These are phyloP conservation scores for Ceratocystis papillata DNA, from an alignment of 2,329 filamentous ascomycete species.

Conservation along the genomic window DNA sequence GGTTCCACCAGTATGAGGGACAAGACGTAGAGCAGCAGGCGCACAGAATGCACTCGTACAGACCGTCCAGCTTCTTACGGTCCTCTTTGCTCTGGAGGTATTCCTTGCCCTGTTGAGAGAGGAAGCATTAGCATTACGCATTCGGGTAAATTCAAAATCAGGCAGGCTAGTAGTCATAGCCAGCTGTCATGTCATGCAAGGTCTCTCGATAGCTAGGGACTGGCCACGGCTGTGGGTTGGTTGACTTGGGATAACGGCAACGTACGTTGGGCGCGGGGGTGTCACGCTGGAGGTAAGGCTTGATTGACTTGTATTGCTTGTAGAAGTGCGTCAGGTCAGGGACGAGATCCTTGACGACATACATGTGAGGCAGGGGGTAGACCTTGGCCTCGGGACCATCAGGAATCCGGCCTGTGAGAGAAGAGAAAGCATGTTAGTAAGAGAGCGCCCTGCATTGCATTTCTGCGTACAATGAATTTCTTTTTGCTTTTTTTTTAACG, in stretches of 20 bases:
- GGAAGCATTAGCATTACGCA: conserved; percentile 7
- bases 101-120: conserved; percentile 62
- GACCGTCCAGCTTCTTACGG: conserved; percentile 89
- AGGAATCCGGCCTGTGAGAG: conserved; percentile 73
- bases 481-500: neutral
- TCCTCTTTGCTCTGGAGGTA: conserved; percentile 84
- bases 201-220: too few species aligned
- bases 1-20: conserved; percentile 99
- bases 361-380: conserved; percentile 96
- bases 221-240: too few species aligned
- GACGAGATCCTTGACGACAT: conserved; percentile 97
- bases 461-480: too few species aligned
- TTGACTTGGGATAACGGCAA: conserved; percentile 26
- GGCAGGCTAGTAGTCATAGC: neutral
- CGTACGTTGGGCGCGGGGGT: conserved; percentile 73
- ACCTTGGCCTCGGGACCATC: conserved; percentile 83
- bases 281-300: conserved; percentile 91
- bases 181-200: too few species aligned
- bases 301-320: conserved; percentile 99
- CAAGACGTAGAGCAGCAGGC: conserved; percentile 98
- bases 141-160: neutral
- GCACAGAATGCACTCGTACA: conserved; percentile 99
- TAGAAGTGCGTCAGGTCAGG: conserved; percentile 98
- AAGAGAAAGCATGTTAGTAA: conserved; percentile 4
- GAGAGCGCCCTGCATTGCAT: neutral